phyloP scores from a whole-genome alignment of 306 rosid species.

The Castanospermum australe region DNA sequence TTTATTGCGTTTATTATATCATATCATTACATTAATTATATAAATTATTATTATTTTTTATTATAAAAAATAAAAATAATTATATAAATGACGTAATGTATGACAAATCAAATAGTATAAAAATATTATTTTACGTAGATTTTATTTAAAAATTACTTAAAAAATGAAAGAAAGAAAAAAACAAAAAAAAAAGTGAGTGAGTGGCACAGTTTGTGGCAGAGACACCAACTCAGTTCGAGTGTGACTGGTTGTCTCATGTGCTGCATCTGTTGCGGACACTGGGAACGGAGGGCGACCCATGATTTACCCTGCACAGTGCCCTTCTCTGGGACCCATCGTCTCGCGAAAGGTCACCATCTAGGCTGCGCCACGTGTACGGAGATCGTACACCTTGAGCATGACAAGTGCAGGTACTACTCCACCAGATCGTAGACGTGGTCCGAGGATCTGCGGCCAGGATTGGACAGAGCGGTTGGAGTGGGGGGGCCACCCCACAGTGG shows the following conservation, averaged over 20 bases:
- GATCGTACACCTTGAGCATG: conserved; percentile 10
- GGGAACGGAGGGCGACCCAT: conserved; percentile 26
- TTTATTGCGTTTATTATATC: too few species aligned
- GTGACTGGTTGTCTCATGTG: conserved; percentile 37
- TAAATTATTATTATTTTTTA: too few species aligned
- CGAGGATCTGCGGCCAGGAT: conserved; percentile 13
- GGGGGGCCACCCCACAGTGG: not conserved
- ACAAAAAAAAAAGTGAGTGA: not conserved
- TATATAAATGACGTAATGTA: too few species aligned
- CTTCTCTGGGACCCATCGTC: conserved; percentile 5
- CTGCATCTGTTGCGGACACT: conserved; percentile 23
- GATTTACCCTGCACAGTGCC: conserved; percentile 14
- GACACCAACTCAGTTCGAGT: conserved; percentile 1
- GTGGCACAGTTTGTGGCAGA: not conserved
- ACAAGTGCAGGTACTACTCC: not conserved
- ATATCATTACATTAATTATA: too few species aligned
- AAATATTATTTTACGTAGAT: too few species aligned
- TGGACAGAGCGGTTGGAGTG: too few species aligned
- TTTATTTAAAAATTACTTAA: too few species aligned
- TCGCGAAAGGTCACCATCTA: conserved; percentile 27
- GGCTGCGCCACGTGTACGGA: conserved; percentile 33
- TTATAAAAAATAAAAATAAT: too few species aligned
- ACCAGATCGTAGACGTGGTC: not conserved
- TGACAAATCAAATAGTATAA: too few species aligned
- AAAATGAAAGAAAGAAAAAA: not conserved